Evolutionary conservation across 768 basidiomycete species (phyloP).

Genomic region (Phylloporus rhodoxanthus): DNA sequence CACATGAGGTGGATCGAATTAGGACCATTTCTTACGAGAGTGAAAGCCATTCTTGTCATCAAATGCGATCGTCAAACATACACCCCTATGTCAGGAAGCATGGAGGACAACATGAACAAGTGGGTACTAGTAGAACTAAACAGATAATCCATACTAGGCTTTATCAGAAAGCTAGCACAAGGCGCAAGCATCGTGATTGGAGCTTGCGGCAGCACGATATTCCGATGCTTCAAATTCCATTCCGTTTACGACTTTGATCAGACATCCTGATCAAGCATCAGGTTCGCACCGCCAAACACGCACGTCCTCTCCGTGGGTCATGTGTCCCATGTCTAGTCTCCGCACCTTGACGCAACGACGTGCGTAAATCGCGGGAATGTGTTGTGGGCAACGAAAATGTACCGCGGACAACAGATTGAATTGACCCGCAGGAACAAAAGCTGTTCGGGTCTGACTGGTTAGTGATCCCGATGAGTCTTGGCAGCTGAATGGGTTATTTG

Average conservation of each 20-base stretch:
- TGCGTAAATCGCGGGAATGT: constrained; percentile 7
- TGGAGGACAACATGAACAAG: not conserved
- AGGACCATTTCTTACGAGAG: no score
- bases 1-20: no score
- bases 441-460: not conserved
- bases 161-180: not conserved
- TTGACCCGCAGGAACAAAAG: constrained; percentile 2
- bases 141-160: not conserved
- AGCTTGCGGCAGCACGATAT: not conserved
- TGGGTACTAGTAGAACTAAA: no score
- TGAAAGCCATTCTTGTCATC: not conserved
- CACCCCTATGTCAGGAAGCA: not conserved
- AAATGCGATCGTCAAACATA: no score
- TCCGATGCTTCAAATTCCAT: not conserved
- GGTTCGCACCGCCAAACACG: not conserved
- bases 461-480: constrained; percentile 6
- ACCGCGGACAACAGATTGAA: not conserved
- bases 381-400: constrained; percentile 2
- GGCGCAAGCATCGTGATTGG: no score
- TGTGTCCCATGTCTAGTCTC: not conserved
- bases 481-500: constrained; percentile 6
- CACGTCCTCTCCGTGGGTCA: not conserved
- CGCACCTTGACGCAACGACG: not conserved
- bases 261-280: not conserved
- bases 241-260: not conserved